Percentiles rank a stretch among this genome's conserved stretches.
Conservation (phyloP, 1,139 yeast genomes). For the Yamadazyma dushanensis region DNA sequence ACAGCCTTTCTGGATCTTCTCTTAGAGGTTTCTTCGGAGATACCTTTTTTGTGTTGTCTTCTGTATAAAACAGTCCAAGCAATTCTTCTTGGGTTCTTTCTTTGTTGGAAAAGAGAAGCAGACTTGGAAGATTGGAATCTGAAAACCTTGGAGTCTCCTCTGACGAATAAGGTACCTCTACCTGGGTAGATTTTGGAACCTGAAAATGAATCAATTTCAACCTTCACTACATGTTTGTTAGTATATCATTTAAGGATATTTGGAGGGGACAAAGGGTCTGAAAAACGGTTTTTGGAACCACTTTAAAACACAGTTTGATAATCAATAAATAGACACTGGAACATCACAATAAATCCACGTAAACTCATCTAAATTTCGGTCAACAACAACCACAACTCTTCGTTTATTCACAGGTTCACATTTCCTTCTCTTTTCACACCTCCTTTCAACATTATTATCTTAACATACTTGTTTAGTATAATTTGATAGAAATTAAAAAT, state of each 20-base stretch:
- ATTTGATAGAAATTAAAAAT: slow-evolving; percentile 11
- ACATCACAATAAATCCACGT: no score
- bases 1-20: slow-evolving; percentile 97
- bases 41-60: slow-evolving; percentile 99
- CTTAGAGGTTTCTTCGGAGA: slow-evolving; percentile 96
- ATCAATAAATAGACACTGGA: no score
- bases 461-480: slow-evolving; percentile 11
- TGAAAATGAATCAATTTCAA: slow-evolving; percentile 99
- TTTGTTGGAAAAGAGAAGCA: slow-evolving; percentile 97
- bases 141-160: slow-evolving; percentile 99
- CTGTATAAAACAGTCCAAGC: slow-evolving; percentile 99
- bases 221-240: slow-evolving; percentile 69
- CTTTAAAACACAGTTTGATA: no score
- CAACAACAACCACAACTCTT: no score
- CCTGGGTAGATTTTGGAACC: slow-evolving; percentile 99
- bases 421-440: not conserved
- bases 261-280: not conserved
- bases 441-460: not conserved
- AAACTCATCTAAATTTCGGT: no score
- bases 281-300: not conserved
- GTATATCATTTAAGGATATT: slow-evolving; percentile 14
- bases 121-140: slow-evolving; percentile 99
- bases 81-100: slow-evolving; percentile 99
- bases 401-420: no score
- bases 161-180: slow-evolving; percentile 98